Base-by-base conservation (phyloP, 148 eudicot genomes). In the Chenopodium formosanum region DNA sequence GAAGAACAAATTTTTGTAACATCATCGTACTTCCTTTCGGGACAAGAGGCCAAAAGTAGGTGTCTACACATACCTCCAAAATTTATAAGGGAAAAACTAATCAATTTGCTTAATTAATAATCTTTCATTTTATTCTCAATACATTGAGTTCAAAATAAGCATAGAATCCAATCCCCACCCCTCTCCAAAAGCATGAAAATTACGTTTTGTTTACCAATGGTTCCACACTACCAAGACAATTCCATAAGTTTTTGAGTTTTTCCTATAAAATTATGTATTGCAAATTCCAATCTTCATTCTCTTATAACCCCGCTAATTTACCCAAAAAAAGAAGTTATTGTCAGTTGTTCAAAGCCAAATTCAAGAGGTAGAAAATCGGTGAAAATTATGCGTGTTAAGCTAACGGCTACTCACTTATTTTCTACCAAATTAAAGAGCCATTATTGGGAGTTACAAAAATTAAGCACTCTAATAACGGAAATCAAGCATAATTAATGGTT, bases 401-500 rank as follows among this genome's bases (percentile, higher is more conserved):
- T 23, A 83, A 78, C 74, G 53, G 73, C 48, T 53, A 65, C 29
- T 13, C 46, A 40, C 20, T 25, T 34, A 34, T 34, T 27, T 52
- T 3, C 34, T 23, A 40, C 19, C n/a, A 56, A 44, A 66, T 31
- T 11, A 70, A 58, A 70, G 79, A 50, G 44, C 74, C 78, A 83
- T 65, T 47, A 48, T 48, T 9, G 52, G 60, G 17, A 56, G 60
- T 13, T 34, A 67, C 78, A 83, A 78, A 29, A 83, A 74, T 65
- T 19, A 75, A 75, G 76, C 53, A 68, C 56, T 22, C 34, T 2
- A 80, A 62, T 80, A 19, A 70, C 68, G 75, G 20, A 76, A 71
- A 80, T 62, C 20, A 48, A 70, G 83, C 78, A 31, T 19, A 62
- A 76, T 80, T 72, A 19, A 65, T 20, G 81, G 74, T 67, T 60